phyloP scores from a whole-genome alignment of 257 asterid species.

The Solanum paucissectum region DNA sequence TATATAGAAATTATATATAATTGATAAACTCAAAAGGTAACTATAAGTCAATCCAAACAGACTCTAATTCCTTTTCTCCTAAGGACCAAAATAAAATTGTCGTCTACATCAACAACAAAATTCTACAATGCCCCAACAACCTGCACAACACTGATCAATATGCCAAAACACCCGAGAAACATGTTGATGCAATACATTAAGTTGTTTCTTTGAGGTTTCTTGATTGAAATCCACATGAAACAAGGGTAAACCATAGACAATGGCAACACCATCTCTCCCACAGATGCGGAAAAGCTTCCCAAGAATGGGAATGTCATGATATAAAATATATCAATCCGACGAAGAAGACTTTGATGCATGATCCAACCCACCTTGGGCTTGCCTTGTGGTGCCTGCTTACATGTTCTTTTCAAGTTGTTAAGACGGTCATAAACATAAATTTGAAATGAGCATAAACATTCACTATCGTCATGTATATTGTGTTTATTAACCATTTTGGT shows the following conservation, averaged over 20 bases:
- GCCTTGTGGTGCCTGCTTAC: conserved; percentile 25
- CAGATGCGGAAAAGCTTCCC: conserved; percentile 31
- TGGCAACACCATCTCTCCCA: conserved; percentile 46
- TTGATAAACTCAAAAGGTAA: too few relatives aligned
- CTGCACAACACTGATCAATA: conserved; percentile 16
- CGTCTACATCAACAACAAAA: conserved; percentile 8
- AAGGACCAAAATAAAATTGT: too few relatives aligned
- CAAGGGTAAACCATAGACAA: conserved; percentile 52
- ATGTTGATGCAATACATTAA: conserved; percentile 39
- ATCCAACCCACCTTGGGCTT: conserved; percentile 43
- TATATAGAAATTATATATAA: too few relatives aligned
- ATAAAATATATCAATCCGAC: conserved; percentile 46
- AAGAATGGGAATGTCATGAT: conserved; percentile 54
- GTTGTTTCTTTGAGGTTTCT: conserved; percentile 25
- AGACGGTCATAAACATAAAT: conserved; percentile 47
- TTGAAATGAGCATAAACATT: conserved; percentile 45
- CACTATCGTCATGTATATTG: conserved; percentile 17
- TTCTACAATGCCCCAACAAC: conserved; percentile 35
- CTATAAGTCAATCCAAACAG: too few relatives aligned
- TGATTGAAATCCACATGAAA: conserved; percentile 59
- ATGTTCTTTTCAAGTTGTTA: conserved; percentile 55
- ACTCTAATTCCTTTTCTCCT: too few relatives aligned
- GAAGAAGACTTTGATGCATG: conserved; percentile 27
- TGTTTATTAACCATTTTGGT: conserved; percentile 23
- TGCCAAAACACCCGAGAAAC: conserved; percentile 29